phyloP scores from a whole-genome alignment of 257 asterid species.

The Solanum clarkiae region DNA sequence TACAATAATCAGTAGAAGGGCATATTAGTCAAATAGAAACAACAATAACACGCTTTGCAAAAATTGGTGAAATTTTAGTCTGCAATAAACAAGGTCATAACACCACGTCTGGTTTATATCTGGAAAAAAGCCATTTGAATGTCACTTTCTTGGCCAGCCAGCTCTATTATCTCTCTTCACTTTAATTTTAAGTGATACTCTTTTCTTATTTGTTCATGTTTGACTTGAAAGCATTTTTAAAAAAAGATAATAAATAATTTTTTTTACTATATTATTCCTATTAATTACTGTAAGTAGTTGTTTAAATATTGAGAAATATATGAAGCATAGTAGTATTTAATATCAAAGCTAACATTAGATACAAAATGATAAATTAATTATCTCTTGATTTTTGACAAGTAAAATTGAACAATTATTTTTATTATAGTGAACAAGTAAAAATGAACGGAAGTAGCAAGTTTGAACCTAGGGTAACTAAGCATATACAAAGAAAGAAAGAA shows the following conservation, averaged over 20 bases:
- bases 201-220: not conserved
- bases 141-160: conserved; percentile 47
- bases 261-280: not conserved
- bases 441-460: too few relatives aligned
- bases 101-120: conserved; percentile 35
- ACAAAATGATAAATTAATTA: too few relatives aligned
- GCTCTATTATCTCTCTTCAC: conserved; percentile 9
- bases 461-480: not conserved
- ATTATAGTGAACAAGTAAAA: not conserved
- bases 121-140: conserved; percentile 13
- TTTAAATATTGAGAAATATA: too few relatives aligned
- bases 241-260: not conserved
- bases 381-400: too few relatives aligned
- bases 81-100: conserved; percentile 29
- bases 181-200: not conserved
- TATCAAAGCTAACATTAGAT: too few relatives aligned
- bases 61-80: conserved; percentile 16
- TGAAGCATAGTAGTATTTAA: too few relatives aligned
- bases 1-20: not conserved
- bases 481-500: conserved; percentile 35
- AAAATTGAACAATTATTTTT: not conserved
- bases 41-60: conserved; percentile 21
- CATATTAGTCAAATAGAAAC: conserved; percentile 1
- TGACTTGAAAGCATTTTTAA: not conserved
- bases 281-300: too few relatives aligned